Evolutionary conservation across 2,329 filamentous ascomycete genomes (phyloP).

Genomic region (Cladophialophora chaetospira): DNA sequence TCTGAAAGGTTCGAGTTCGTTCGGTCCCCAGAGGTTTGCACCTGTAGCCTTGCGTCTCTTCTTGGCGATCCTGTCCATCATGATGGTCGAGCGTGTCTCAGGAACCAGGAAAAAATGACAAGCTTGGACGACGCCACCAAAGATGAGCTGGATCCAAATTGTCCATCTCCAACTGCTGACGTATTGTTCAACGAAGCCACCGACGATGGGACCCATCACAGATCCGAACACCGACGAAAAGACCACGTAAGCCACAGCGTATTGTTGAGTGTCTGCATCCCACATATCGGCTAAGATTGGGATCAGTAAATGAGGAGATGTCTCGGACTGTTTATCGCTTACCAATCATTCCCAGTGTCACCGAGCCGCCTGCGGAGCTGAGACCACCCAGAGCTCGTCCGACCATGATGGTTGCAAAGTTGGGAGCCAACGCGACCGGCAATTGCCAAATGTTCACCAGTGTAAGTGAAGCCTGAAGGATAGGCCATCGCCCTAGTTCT

Average conservation of each 20-base stretch:
- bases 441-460: slow-evolving; percentile 78
- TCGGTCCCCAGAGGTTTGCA: slow-evolving; percentile 69
- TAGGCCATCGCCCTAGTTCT: slow-evolving; percentile 74
- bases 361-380: slow-evolving; percentile 71
- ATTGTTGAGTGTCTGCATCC: slow-evolving; percentile 70
- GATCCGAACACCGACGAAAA: slow-evolving; percentile 79
- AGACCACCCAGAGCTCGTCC: slow-evolving; percentile 71
- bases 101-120: slow-evolving; percentile 71
- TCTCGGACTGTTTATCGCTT: neutral
- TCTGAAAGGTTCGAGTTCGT: slow-evolving; percentile 65
- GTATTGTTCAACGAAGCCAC: slow-evolving; percentile 70
- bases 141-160: slow-evolving; percentile 84
- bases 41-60: slow-evolving; percentile 66
- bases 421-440: slow-evolving; percentile 70
- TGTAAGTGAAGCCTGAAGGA: slow-evolving; percentile 71
- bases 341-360: slow-evolving; percentile 70
- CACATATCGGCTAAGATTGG: slow-evolving; percentile 64
- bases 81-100: slow-evolving; percentile 73
- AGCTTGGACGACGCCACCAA: slow-evolving; percentile 69
- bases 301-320: slow-evolving; percentile 5
- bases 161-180: slow-evolving; percentile 70
- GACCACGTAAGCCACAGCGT: slow-evolving; percentile 72
- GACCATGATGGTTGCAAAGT: slow-evolving; percentile 70
- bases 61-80: slow-evolving; percentile 80
- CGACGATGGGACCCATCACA: slow-evolving; percentile 74